Percentiles rank a stretch among this genome's conserved stretches.
These are phyloP conservation scores for Erysimum cheiri DNA, from an alignment of 441 rosid species.

Conservation along the genomic window DNA sequence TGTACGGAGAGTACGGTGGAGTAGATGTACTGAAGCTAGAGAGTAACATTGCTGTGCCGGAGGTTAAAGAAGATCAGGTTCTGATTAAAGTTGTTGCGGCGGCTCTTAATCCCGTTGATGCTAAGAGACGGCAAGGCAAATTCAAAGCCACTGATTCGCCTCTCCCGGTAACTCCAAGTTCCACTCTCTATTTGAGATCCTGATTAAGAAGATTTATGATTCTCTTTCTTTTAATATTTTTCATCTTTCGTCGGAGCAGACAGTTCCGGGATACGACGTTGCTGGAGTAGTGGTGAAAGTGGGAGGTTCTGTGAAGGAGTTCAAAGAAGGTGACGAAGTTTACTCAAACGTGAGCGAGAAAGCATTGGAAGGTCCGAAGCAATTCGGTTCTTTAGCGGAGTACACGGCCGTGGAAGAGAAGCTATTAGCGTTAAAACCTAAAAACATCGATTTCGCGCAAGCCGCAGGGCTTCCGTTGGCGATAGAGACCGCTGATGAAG, in stretches of 20 bases:
- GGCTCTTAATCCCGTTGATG: constrained; percentile 91
- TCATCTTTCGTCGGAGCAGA: constrained; percentile 48
- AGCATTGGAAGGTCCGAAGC: constrained; percentile 90
- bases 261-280: constrained; percentile 97
- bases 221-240: neutral
- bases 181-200: neutral
- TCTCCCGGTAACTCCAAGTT: constrained; percentile 60
- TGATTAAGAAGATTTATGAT: neutral
- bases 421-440: constrained; percentile 77
- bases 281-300: constrained; percentile 85
- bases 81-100: constrained; percentile 86
- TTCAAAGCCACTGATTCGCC: constrained; percentile 93
- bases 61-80: constrained; percentile 79
- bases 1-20: constrained; percentile 80
- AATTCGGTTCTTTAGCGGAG: constrained; percentile 86
- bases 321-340: constrained; percentile 86
- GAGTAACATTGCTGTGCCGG: constrained; percentile 70
- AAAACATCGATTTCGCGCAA: constrained; percentile 74
- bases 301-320: constrained; percentile 70
- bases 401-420: constrained; percentile 90
- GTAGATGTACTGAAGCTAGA: constrained; percentile 79
- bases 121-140: constrained; percentile 81
- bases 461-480: constrained; percentile 94
- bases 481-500: constrained; percentile 83
- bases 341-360: constrained; percentile 87